These are phyloP conservation scores for Yarrowia osloensis DNA, from an alignment of 805 yeast genomes.

Conservation along the genomic window DNA sequence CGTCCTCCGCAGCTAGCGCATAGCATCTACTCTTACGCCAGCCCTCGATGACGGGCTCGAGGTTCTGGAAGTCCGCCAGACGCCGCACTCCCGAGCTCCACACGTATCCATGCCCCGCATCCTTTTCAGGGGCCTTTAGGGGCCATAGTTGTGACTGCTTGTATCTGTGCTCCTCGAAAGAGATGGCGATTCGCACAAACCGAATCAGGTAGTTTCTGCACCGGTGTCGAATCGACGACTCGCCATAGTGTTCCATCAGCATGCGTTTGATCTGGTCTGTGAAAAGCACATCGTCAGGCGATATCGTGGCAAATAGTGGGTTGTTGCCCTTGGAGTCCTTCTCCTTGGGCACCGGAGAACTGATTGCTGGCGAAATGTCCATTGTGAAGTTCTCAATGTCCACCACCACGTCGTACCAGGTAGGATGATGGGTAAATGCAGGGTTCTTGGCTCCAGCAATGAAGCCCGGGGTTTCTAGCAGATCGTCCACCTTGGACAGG, in stretches of 20 bases:
- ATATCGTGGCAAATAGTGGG: neutral
- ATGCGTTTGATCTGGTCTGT: constrained; percentile 38
- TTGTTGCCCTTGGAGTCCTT: constrained; percentile 21
- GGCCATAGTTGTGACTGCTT: constrained; percentile 37
- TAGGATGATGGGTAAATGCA: constrained; percentile 56
- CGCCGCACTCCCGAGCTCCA: constrained; percentile 39
- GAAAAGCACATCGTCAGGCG: constrained; percentile 36
- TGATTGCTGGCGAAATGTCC: constrained; percentile 39
- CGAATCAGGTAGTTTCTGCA: constrained; percentile 39
- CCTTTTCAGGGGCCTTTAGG: constrained; percentile 31
- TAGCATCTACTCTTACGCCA: constrained; percentile 38
- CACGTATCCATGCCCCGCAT: constrained; percentile 39
- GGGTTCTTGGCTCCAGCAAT: constrained; percentile 65
- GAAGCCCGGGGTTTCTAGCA: constrained; percentile 52
- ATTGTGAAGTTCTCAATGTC: constrained; percentile 51
- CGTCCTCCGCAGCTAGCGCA: constrained; percentile 9
- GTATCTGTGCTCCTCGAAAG: constrained; percentile 38
- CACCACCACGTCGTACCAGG: constrained; percentile 57
- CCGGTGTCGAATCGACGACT: constrained; percentile 38
- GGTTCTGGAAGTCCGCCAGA: constrained; percentile 35
- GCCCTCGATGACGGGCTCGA: constrained; percentile 39
- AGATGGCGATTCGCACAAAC: constrained; percentile 39
- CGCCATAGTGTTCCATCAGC: constrained; percentile 41
- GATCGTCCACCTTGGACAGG: constrained; percentile 54
- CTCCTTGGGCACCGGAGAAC: constrained; percentile 30